These are phyloP conservation scores for Saccharomycopsis javanensis DNA, from an alignment of 805 yeast species.

Conservation along the genomic window DNA sequence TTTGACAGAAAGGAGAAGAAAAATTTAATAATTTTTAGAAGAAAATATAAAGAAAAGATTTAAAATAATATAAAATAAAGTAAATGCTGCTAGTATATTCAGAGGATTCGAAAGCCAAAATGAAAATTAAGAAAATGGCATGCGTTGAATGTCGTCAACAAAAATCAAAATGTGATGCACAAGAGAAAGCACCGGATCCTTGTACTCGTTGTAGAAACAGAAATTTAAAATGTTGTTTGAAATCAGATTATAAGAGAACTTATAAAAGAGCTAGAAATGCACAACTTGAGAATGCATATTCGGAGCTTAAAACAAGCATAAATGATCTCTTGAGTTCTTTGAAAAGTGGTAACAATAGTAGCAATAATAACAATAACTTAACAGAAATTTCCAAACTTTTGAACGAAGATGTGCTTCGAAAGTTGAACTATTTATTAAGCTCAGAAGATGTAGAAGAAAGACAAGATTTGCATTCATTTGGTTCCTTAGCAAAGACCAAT, in stretches of 20 bases:
- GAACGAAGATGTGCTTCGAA: constrained; percentile 12
- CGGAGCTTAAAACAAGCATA: constrained; percentile 52
- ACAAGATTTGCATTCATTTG: neutral
- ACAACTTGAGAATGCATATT: constrained; percentile 72
- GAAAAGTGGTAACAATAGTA: constrained; percentile 3
- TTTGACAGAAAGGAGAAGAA: too few relatives aligned
- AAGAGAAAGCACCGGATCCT: constrained; percentile 61
- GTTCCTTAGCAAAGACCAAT: neutral
- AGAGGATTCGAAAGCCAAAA: neutral
- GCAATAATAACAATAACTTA: neutral
- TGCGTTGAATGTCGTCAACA: constrained; percentile 97
- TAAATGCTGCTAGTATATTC: neutral
- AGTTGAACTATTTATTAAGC: constrained; percentile 12
- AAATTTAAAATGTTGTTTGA: constrained; percentile 58
- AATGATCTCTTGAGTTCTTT: constrained; percentile 20
- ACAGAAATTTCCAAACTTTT: constrained; percentile 2
- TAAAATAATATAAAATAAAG: neutral
- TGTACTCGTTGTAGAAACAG: constrained; percentile 76
- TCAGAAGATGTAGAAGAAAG: constrained; percentile 8
- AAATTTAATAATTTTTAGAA: neutral
- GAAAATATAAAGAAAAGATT: neutral
- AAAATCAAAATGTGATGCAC: constrained; percentile 84
- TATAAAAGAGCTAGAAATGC: constrained; percentile 78
- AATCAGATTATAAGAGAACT: constrained; percentile 79
- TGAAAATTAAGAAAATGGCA: constrained; percentile 51